Conservation (phyloP, 129 eudicot genomes). For the Arctium lappa region DNA sequence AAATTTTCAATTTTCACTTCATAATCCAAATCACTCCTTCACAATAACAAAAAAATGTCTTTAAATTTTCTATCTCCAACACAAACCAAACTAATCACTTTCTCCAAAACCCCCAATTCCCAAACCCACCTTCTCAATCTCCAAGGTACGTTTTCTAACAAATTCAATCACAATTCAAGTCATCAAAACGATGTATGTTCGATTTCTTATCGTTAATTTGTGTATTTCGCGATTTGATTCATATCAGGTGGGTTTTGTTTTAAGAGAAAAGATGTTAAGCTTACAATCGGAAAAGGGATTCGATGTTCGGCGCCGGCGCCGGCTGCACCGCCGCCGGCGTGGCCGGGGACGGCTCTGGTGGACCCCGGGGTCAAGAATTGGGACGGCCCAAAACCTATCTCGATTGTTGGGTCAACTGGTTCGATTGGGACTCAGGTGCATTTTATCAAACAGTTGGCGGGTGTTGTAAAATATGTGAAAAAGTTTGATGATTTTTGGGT, state of each 20-base stretch:
- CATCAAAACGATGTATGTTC: neutral
- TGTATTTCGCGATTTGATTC: neutral
- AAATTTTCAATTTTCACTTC: neutral
- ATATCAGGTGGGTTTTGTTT: conserved; percentile 48
- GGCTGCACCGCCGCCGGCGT: conserved; percentile 76
- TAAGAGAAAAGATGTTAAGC: conserved; percentile 46
- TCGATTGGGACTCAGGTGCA: conserved; percentile 93
- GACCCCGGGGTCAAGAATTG: conserved; percentile 63
- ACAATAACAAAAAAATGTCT: conserved; percentile 12
- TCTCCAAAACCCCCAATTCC: conserved; percentile 5
- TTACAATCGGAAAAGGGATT: conserved; percentile 42
- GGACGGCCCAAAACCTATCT: conserved; percentile 94
- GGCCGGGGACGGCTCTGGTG: conserved; percentile 69
- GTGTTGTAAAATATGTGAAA: neutral
- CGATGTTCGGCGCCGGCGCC: conserved; percentile 71
- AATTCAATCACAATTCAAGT: neutral
- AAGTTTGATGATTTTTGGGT: neutral
- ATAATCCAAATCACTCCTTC: neutral
- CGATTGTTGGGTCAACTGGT: conserved; percentile 90
- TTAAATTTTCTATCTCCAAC: conserved; percentile 22
- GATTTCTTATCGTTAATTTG: neutral
- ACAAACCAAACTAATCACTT: conserved; percentile 4
- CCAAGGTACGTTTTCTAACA: conserved; percentile 16
- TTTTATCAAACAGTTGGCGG: conserved; percentile 14
- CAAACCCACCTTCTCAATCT: conserved; percentile 17